phyloP scores from a whole-genome alignment of 495 filamentous ascomycete genomes.

The Aspergillus steynii region DNA sequence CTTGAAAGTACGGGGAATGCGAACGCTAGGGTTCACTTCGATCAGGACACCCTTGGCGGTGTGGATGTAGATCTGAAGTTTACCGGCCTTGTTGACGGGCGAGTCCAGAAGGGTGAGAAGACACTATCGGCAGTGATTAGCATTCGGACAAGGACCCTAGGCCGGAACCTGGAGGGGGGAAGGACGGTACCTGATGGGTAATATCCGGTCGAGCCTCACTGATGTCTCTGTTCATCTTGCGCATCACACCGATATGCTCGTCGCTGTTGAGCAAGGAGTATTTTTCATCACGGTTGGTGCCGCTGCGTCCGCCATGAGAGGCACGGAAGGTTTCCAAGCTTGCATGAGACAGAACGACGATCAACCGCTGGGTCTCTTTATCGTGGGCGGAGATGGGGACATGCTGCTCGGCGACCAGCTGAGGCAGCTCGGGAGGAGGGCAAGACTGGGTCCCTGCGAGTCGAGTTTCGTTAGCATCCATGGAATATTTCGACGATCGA shows the following conservation, averaged over 20 bases:
- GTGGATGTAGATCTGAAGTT: conserved; percentile 96
- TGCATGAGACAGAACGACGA: conserved; percentile 95
- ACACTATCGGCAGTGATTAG: conserved; percentile 59
- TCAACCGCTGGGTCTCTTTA: conserved; percentile 84
- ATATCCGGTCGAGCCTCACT: conserved; percentile 97
- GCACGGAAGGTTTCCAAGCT: conserved; percentile 97
- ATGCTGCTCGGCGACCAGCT: conserved; percentile 91
- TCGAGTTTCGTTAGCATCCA: conserved; percentile 27
- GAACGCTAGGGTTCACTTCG: conserved; percentile 94
- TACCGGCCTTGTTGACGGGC: conserved; percentile 96
- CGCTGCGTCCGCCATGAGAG: conserved; percentile 66
- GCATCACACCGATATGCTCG: conserved; percentile 97
- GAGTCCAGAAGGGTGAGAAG: conserved; percentile 96
- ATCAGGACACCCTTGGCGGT: conserved; percentile 96
- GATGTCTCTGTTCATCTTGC: conserved; percentile 98
- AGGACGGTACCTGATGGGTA: conserved; percentile 82
- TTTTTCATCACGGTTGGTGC: conserved; percentile 79
- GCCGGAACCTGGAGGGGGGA: conserved; percentile 1
- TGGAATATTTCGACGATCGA: conserved; percentile 5
- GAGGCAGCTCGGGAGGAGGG: conserved; percentile 84
- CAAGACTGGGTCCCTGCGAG: conserved; percentile 82
- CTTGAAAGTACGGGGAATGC: conserved; percentile 97
- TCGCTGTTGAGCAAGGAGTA: conserved; percentile 97
- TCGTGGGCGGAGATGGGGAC: conserved; percentile 79
- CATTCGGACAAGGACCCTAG: not conserved